These are phyloP conservation scores for Aspergillus ellipticus DNA, from an alignment of 495 filamentous ascomycete species.

Conservation along the genomic window DNA sequence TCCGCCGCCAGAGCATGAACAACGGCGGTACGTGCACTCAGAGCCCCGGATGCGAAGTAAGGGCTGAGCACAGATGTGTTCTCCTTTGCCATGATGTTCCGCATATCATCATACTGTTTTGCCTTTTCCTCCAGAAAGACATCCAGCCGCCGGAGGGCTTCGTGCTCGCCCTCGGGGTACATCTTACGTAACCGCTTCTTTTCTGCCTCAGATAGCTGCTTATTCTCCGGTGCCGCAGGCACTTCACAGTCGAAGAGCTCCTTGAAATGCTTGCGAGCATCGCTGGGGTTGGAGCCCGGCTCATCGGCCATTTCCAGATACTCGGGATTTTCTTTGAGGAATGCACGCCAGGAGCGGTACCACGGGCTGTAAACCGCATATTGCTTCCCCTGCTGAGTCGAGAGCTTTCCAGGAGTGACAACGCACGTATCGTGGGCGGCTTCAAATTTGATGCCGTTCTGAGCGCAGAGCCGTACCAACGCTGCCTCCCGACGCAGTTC, in stretches of 20 bases:
- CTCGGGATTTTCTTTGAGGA: constrained; percentile 64
- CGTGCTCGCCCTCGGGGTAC: constrained; percentile 81
- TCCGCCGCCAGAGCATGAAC: constrained; percentile 63
- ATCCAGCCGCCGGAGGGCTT: constrained; percentile 60
- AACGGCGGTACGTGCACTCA: constrained; percentile 75
- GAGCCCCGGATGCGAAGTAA: constrained; percentile 72
- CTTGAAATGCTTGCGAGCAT: constrained; percentile 48
- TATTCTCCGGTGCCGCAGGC: constrained; percentile 62
- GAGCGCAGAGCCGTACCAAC: constrained; percentile 55
- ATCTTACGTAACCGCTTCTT: constrained; percentile 51
- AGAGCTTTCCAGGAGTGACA: constrained; percentile 66
- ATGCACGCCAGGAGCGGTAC: constrained; percentile 71
- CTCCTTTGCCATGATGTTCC: constrained; percentile 58
- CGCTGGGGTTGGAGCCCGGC: constrained; percentile 57
- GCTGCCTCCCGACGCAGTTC: constrained; percentile 64
- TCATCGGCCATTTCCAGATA: constrained; percentile 56
- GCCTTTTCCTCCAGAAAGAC: constrained; percentile 70
- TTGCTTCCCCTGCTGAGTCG: constrained; percentile 63
- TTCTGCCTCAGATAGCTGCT: constrained; percentile 57
- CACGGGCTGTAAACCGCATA: constrained; percentile 85
- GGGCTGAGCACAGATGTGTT: constrained; percentile 73
- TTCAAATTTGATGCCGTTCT: constrained; percentile 60
- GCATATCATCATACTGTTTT: constrained; percentile 53
- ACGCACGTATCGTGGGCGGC: constrained; percentile 77
- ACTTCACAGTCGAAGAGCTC: constrained; percentile 62